A percentile compares a stretch with the other conserved stretches of the same genome.
These are phyloP conservation scores for Boletus eberwhitei DNA, from an alignment of 768 basidiomycete species.

Conservation along the genomic window DNA sequence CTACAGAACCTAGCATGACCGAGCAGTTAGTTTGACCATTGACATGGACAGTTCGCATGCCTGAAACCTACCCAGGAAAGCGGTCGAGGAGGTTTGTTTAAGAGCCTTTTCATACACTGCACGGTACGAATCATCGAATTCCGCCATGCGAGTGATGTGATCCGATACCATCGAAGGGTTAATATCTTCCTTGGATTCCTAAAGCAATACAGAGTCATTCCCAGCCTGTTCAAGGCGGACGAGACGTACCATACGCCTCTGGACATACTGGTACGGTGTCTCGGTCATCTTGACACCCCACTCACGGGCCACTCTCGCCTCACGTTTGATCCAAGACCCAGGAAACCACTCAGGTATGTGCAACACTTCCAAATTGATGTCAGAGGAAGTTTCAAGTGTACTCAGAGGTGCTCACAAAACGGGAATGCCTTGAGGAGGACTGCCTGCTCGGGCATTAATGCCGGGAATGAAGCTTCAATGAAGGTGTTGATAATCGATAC, in stretches of 20 bases:
- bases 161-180: constrained; percentile 14
- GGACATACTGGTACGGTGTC: constrained; percentile 12
- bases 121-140: constrained; percentile 2
- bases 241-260: constrained; percentile 7
- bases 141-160: constrained; percentile 9
- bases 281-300: constrained; percentile 10
- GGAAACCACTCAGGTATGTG: constrained; percentile 29
- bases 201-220: not conserved
- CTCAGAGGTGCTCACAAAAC: constrained; percentile 9
- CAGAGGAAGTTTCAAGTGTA: not conserved
- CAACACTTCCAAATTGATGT: constrained; percentile 14
- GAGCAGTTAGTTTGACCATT: not conserved
- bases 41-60: too few species aligned
- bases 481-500: constrained; percentile 13
- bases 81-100: constrained; percentile 12
- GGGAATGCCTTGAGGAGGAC: constrained; percentile 14
- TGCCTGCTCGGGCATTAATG: constrained; percentile 12
- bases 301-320: constrained; percentile 9
- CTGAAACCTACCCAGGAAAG: constrained; percentile 12
- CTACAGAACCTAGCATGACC: constrained; percentile 8
- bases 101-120: constrained; percentile 14
- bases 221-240: not conserved
- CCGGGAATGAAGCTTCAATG: constrained; percentile 1
- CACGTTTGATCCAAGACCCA: constrained; percentile 11
- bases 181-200: constrained; percentile 6